phyloP scores from a whole-genome alignment of 140 eudicot species.

The Oenanthe javanica region DNA sequence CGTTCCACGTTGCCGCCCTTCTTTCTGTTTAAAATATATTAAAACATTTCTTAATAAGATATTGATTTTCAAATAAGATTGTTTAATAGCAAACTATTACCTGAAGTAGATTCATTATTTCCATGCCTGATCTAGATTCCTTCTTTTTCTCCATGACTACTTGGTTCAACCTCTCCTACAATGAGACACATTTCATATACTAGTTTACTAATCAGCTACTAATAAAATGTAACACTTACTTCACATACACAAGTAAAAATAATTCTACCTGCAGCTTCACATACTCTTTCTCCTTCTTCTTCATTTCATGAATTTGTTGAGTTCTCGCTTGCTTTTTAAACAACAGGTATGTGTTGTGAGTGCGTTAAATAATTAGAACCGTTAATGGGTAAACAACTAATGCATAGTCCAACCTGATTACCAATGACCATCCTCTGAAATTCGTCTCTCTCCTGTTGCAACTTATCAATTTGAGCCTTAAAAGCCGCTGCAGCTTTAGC shows the following conservation, averaged over 20 bases:
- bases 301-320: conserved; percentile 97
- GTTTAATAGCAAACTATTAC: conserved; percentile 33
- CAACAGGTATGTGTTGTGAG: conserved; percentile 2
- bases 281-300: conserved; percentile 95
- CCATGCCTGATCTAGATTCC: conserved; percentile 99
- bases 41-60: not conserved
- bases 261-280: conserved; percentile 78
- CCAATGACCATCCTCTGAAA: conserved; percentile 76
- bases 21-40: conserved; percentile 51
- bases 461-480: conserved; percentile 86
- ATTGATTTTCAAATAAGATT: not conserved
- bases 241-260: conserved; percentile 3
- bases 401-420: conserved; percentile 41
- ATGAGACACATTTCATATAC: not conserved
- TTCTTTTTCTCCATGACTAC: conserved; percentile 96
- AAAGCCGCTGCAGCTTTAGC: conserved; percentile 90
- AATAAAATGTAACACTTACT: not conserved
- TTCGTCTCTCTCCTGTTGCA: conserved; percentile 79
- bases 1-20: conserved; percentile 99
- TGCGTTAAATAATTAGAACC: not conserved
- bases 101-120: conserved; percentile 95
- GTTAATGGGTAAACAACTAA: conserved; percentile 2
- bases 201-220: not conserved
- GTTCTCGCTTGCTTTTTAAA: conserved; percentile 87
- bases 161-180: conserved; percentile 87